Evolutionary conservation across 1,139 yeast species (phyloP), one percentile per base, ranked within the genome.

Genomic region (Saccharomycopsis phalli): DNA sequence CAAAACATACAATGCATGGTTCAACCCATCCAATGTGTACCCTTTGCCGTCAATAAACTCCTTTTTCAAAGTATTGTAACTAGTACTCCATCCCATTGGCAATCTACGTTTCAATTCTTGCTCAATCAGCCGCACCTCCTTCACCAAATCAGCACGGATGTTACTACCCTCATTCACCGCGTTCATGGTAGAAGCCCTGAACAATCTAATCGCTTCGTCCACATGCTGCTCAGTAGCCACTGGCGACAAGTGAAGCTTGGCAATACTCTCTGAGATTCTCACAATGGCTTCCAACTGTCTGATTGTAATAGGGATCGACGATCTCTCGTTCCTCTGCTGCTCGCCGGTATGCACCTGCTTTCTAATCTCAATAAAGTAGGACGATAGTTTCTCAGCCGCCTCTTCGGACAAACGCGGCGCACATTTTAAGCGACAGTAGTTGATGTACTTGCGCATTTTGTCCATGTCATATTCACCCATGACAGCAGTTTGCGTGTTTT

Each of bases 201-300:
- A 93, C 47, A 93, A 64, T 53, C 99, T 68, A 48, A 93, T 83
- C 1, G 97, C 97, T 60, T 93, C 98, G 54, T 86, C 93, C 13
- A 91, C 98, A 56, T 93, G 97, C 48, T 76, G 81, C 51, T 78
- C 93, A 3, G 77, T 74, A 2, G 96, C 97, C 17, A 87, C 71
- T 1, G 96, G 93, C 7, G 81, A 71, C 42, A 93, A 66, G 44
- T 80, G 78, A 48, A 93, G 61, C 58, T 93, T 93, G 14, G 98
- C 98, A 47, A 93, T 66, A 2, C 95, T 76, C 62, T 93, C 99
- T 1, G 97, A 77, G 42, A 91, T 93, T 68, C 99, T 91, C 40
- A 91, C 76, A 51, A 93, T 86, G 34, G 99, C 98, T 62, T 93
- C 99, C 49, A 93, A 69, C 65, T 93, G 99, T 70, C 99, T 87